A percentile compares a stretch with the other conserved stretches of the same genome.
phyloP scores from a whole-genome alignment of 1,284 basidiomycete genomes.

The Cryptococcus deneoformans region DNA sequence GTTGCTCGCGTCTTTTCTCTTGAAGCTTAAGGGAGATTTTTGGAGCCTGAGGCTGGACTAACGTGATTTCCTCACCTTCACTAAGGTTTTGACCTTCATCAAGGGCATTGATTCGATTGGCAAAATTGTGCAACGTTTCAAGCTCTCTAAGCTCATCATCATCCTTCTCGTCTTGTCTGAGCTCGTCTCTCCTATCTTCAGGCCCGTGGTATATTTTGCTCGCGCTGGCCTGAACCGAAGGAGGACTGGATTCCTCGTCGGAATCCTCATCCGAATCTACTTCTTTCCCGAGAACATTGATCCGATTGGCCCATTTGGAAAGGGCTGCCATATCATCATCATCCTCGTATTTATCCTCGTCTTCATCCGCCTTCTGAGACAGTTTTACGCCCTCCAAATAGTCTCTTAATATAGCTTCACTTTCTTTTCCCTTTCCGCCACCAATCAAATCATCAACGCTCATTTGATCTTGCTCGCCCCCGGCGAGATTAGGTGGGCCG shows the following conservation, averaged over 20 bases:
- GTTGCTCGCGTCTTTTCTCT: no score
- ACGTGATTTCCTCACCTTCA: background rate
- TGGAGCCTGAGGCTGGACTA: no score
- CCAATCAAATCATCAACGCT: slow-evolving; percentile 4
- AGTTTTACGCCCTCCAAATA: slow-evolving; percentile 35
- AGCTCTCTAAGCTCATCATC: slow-evolving; percentile 4
- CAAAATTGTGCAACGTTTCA: background rate
- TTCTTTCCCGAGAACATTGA: background rate
- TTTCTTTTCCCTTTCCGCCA: slow-evolving; percentile 21
- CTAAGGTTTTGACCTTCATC: slow-evolving; percentile 1
- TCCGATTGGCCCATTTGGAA: background rate
- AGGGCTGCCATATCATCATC: slow-evolving; percentile 1
- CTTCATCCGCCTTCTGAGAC: slow-evolving; percentile 13
- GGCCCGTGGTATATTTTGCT: no score
- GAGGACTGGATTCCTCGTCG: no score
- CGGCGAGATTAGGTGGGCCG: slow-evolving; percentile 27
- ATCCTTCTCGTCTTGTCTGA: slow-evolving; percentile 10
- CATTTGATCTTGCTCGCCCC: slow-evolving; percentile 4
- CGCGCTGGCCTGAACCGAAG: no score
- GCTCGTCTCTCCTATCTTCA: background rate
- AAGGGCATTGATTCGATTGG: background rate
- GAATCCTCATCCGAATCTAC: background rate
- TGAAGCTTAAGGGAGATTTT: no score
- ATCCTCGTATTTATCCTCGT: slow-evolving; percentile 8
- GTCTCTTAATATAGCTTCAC: slow-evolving; percentile 33